Conservation (phyloP, 306 rosid species). For the Gynostemma pentaphyllum region DNA sequence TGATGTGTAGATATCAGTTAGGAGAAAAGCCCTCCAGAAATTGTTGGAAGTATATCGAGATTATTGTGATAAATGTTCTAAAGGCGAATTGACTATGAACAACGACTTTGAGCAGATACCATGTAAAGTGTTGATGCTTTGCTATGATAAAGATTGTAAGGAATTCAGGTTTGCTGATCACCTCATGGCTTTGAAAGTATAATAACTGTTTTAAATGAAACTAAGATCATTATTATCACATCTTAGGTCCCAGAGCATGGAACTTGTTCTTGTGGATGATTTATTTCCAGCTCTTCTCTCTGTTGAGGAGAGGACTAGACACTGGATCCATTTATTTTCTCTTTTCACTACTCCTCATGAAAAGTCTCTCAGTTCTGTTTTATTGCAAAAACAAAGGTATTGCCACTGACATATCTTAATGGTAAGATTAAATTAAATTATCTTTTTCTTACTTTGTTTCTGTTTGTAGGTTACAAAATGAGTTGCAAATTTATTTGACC, state of each 20-base stretch:
- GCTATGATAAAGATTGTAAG: constrained; percentile 79
- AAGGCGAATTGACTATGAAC: constrained; percentile 39
- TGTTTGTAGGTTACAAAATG: constrained; percentile 64
- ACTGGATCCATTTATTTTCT: constrained; percentile 82
- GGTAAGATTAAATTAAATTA: not conserved
- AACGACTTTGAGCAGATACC: constrained; percentile 71
- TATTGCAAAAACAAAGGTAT: constrained; percentile 81
- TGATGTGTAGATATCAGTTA: constrained; percentile 50
- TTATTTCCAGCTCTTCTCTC: constrained; percentile 56
- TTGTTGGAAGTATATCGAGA: constrained; percentile 57
- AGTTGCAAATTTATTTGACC: constrained; percentile 59
- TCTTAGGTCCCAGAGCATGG: constrained; percentile 71
- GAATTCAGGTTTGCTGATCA: constrained; percentile 63
- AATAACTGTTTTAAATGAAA: constrained; percentile 14
- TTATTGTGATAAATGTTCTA: constrained; percentile 67
- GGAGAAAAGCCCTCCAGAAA: constrained; percentile 67
- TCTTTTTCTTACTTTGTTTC: not conserved
- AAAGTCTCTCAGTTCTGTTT: constrained; percentile 52
- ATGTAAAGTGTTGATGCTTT: constrained; percentile 78
- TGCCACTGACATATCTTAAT: constrained; percentile 1
- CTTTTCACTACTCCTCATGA: constrained; percentile 51
- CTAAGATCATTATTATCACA: constrained; percentile 7
- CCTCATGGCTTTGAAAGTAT: constrained; percentile 11
- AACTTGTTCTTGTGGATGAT: constrained; percentile 58
- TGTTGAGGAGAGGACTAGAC: constrained; percentile 59